Conservation (phyloP, 257 asterid species). For the Nicotiana attenuata region DNA sequence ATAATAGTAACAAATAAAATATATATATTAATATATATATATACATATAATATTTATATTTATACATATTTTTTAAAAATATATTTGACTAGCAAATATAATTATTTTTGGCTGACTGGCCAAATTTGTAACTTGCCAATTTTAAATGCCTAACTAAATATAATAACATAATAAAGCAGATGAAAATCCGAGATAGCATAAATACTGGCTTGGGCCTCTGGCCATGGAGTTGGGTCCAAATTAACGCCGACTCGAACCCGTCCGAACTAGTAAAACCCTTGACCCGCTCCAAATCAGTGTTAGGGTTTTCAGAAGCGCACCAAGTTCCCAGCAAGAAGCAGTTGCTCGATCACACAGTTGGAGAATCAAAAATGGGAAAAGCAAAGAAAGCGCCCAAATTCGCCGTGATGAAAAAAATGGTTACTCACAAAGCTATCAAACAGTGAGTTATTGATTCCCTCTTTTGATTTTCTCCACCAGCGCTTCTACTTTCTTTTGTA, state of each 20-base stretch:
- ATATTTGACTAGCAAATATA: too few species aligned
- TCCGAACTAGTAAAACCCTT: not conserved
- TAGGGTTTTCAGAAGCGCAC: not conserved
- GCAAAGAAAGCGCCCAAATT: conserved; percentile 79
- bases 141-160: too few species aligned
- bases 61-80: too few species aligned
- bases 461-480: not conserved
- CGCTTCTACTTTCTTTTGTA: not conserved
- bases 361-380: conserved; percentile 55
- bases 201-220: too few species aligned
- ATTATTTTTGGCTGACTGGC: too few species aligned
- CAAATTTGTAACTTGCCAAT: too few species aligned
- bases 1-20: too few species aligned
- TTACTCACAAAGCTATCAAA: conserved; percentile 65
- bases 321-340: not conserved
- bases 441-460: conserved; percentile 33
- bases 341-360: not conserved
- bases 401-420: conserved; percentile 85
- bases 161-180: too few species aligned
- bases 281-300: not conserved
- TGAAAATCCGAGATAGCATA: too few species aligned
- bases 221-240: too few species aligned
- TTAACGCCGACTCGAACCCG: not conserved
- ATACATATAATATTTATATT: too few species aligned
- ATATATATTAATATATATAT: too few species aligned